Base-by-base conservation (phyloP, 192 early-diverging fungal species). In the Backusella tarrabulga region DNA sequence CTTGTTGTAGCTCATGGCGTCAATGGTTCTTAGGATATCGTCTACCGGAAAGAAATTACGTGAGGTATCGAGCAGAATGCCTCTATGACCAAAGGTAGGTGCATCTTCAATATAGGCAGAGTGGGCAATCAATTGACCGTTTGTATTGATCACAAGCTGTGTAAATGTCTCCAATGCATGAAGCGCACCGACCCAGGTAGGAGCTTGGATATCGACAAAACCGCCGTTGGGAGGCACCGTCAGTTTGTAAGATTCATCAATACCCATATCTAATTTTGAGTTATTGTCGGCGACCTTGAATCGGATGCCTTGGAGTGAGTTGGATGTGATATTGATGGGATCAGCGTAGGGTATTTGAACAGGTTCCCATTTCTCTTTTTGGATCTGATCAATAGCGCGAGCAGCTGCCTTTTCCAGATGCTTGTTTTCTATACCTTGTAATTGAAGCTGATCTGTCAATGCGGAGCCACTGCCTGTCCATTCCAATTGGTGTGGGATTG, bases 1-100 rank as follows among this genome's bases (percentile, higher is more conserved):
- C 87, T 94, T 93, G 83, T 88, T 90, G 77, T 87, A 92, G 71
- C 90, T 80, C 84, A 93, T 87, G 50, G 90, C 92, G 70, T 93
- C 91, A 17, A 92, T 86, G 11, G 90, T 90, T 35, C 88, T 83
- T 78, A 85, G 68, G 21, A 93, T 83, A 35, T 80, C 81, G 38
- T 83, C 76, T 23, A 93, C 76, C 0, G 88, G 85, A 74, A 85
- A 93, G 35, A 87, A 94, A 84, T 92, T 90, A 67, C 92, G 88
- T 36, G 88, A 71, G 41, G 91, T 93, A 76, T 93, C 93, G 41
- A 92, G 79, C 71, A 89, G 34, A 15, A 94, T 71, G 19, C 93
- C 93, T 72, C 93, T 90, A 72, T 94, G 93, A 32, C 81, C 79
- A 76, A 90, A 90, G 32, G 79, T 80, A 26, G 92, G 91, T 38